Evolutionary conservation across 345 rosid species (phyloP).

Genomic region (Sisymbrium irio): DNA sequence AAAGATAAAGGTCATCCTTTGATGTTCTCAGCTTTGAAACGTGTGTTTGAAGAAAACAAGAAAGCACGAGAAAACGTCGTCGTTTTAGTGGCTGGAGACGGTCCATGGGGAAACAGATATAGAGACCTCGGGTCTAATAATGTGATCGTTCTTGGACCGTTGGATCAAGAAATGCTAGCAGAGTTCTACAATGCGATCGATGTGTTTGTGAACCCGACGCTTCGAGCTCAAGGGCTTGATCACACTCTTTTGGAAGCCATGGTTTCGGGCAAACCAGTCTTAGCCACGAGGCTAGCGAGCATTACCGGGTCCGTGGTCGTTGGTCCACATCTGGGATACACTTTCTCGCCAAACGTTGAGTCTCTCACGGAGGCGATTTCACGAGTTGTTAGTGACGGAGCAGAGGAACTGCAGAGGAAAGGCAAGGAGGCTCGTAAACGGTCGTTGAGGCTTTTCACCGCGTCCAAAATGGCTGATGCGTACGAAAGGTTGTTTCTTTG

Average conservation of each 20-base stretch:
- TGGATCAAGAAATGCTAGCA: conserved; percentile 70
- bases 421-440: conserved; percentile 60
- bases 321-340: conserved; percentile 60
- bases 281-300: conserved; percentile 85
- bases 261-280: conserved; percentile 71
- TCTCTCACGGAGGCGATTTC: conserved; percentile 57
- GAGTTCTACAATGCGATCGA: conserved; percentile 80
- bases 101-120: conserved; percentile 91
- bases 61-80: conserved; percentile 44
- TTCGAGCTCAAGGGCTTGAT: conserved; percentile 90
- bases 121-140: conserved; percentile 56
- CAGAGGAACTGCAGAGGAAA: conserved; percentile 56
- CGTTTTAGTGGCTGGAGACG: conserved; percentile 85
- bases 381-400: conserved; percentile 57
- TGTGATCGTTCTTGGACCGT: conserved; percentile 70
- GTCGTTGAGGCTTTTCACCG: conserved; percentile 70
- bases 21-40: conserved; percentile 72
- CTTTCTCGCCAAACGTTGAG: conserved; percentile 65
- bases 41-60: conserved; percentile 51
- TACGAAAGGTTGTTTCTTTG: conserved; percentile 87
- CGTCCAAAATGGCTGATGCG: conserved; percentile 85
- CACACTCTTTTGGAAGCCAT: conserved; percentile 90
- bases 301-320: conserved; percentile 74
- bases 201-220: conserved; percentile 79
- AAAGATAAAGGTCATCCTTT: conserved; percentile 86